Evolutionary conservation across 306 rosid species (phyloP), one percentile per base, ranked within the genome.

Genomic region (Glycyrrhiza uralensis): DNA sequence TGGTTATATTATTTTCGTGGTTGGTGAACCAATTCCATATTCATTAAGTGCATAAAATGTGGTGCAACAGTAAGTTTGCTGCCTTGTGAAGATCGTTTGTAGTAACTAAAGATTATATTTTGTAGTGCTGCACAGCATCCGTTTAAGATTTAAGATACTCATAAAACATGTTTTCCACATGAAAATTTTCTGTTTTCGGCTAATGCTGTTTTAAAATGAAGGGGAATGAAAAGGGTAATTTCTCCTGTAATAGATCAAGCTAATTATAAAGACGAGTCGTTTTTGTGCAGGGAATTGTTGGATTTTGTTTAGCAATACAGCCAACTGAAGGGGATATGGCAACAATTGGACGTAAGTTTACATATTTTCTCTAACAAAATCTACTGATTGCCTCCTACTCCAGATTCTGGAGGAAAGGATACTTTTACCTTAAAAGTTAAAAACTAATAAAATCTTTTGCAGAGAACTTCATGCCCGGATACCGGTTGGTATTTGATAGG

Each of bases 401-500:
- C 42, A 10, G 57, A 30, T 50, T 42, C 47, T 61, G 30, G 12
- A 15, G 74, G 26, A 47, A 58, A 72, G 6, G 7, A 66, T 57
- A 14, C 30, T 15, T 44, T 80, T 33, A 76, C 41, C 67, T 47
- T 46, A 38, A 36, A n/a, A n/a, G n/a, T n/a, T n/a, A n/a, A n/a
- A n/a, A 60, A 51, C 56, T 55, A 11, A 26, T 32, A 8, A 24
- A 50, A 36, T 63, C 7, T 69, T 55, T 35, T 81, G 89, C 94
- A 93, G 98, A 93, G 80, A 90, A 93, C 87, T 93, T 81, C 84
- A 87, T 93, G 97, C 86, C 65, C 0, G 98, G 97, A 76, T 89
- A 93, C 72, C 84, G 94, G 71, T 80, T 85, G 81, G 98, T 93
- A 55, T 93, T 90, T 79, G 94, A 93, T 82, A 79, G 97, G 77